Evolutionary conservation across 2,329 filamentous ascomycete species (phyloP).

Genomic region (Colletotrichum sublineola): DNA sequence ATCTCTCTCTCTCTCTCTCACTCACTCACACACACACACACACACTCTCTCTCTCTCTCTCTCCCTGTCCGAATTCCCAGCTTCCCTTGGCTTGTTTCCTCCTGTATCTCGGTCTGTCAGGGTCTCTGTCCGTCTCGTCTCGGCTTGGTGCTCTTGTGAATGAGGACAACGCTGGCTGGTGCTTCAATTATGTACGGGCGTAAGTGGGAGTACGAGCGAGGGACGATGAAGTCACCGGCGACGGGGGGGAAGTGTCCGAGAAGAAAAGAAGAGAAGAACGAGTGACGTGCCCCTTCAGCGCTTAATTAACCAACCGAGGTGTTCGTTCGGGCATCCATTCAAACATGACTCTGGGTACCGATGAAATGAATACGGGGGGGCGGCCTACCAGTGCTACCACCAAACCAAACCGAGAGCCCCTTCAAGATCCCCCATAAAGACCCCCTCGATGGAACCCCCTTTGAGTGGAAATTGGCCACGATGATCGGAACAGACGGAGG

Average conservation of each 20-base stretch:
- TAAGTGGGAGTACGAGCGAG: neutral
- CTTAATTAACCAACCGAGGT: neutral
- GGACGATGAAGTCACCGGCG: neutral
- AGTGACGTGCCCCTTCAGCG: neutral
- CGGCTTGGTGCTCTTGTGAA: neutral
- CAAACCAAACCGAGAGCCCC: neutral
- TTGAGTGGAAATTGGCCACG: constrained; percentile 33
- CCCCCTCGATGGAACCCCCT: neutral
- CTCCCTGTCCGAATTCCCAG: neutral
- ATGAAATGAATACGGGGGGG: constrained; percentile 4
- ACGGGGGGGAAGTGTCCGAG: neutral
- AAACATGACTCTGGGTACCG: constrained; percentile 5
- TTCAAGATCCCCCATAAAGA: neutral
- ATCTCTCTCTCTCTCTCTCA: constrained; percentile 2
- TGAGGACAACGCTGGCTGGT: neutral
- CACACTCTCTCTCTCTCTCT: no score
- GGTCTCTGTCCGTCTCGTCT: constrained; percentile 2
- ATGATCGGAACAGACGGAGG: constrained; percentile 28
- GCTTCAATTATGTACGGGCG: neutral
- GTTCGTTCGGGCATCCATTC: neutral
- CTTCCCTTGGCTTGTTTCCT: neutral
- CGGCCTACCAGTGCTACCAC: no score
- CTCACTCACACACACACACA: no score
- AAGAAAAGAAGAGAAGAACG: neutral
- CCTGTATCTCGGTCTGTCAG: no score